phyloP scores from a whole-genome alignment of 208 protist species.

The Acanthamoeba polyphaga region DNA sequence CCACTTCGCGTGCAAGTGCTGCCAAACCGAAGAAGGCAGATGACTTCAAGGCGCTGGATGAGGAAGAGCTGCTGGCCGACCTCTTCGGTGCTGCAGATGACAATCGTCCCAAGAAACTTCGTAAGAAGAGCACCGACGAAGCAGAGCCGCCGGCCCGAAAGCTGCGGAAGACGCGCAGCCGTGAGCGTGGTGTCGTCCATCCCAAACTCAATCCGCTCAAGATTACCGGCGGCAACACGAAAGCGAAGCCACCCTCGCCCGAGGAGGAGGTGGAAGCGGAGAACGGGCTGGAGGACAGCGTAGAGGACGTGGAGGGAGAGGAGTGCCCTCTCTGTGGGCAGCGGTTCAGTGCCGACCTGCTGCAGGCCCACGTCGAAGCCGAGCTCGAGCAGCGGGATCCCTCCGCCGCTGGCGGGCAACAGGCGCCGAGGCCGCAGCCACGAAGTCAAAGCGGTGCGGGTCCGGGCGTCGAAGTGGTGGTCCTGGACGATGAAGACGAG shows the following conservation, averaged over 20 bases:
- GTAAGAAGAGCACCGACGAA: not conserved
- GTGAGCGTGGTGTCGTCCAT: not conserved
- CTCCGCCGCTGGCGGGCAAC: not conserved
- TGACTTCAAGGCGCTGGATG: not conserved
- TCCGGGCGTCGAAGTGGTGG: not conserved
- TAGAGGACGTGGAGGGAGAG: slow-evolving; percentile 12
- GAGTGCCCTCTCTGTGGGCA: slow-evolving; percentile 16
- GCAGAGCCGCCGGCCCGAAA: not conserved
- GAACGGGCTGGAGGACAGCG: not conserved
- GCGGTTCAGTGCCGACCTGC: not conserved
- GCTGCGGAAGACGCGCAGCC: slow-evolving; percentile 5
- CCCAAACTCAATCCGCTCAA: slow-evolving; percentile 6
- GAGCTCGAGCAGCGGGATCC: slow-evolving; percentile 1
- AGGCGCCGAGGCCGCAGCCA: not conserved
- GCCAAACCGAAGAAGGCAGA: not conserved
- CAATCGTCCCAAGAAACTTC: not conserved
- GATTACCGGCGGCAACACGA: not conserved
- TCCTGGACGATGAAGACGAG: slow-evolving; percentile 5
- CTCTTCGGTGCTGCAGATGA: not conserved
- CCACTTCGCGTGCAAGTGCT: not conserved
- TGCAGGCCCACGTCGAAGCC: slow-evolving; percentile 36
- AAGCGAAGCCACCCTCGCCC: not conserved
- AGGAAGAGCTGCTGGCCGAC: slow-evolving; percentile 24
- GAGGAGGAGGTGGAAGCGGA: not conserved
- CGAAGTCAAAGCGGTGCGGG: not conserved